phyloP scores from a whole-genome alignment of 768 basidiomycete species.

The Mycena rosella region DNA sequence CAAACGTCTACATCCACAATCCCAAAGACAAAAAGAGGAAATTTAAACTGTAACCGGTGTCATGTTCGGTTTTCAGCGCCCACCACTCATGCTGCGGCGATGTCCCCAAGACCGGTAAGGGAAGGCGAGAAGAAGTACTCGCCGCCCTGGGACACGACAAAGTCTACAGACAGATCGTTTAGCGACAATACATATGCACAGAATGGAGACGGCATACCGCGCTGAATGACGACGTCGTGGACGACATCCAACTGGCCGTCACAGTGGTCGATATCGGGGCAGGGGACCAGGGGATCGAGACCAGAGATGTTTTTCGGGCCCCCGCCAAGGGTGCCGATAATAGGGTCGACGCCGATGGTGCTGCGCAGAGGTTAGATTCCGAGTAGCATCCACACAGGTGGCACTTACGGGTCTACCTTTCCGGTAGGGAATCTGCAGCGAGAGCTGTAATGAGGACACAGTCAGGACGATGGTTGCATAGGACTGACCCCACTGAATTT shows the following conservation, averaged over 20 bases:
- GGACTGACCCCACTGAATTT: conserved; percentile 26
- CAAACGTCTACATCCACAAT: too few species aligned
- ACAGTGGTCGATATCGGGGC: too few species aligned
- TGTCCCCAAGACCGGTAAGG: conserved; percentile 21
- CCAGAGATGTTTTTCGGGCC: conserved; percentile 33
- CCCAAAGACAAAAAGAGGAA: too few species aligned
- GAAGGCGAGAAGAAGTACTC: conserved; percentile 35
- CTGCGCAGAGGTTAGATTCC: background rate
- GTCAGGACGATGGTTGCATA: background rate
- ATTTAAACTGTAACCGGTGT: too few species aligned
- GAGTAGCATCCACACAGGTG: background rate
- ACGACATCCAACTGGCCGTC: background rate
- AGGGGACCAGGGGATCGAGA: conserved; percentile 28
- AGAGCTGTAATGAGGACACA: background rate
- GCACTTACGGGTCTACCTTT: conserved; percentile 34
- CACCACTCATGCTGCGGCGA: conserved; percentile 19
- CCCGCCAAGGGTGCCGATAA: conserved; percentile 27
- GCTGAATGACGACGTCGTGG: conserved; percentile 28
- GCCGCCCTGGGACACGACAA: conserved; percentile 30
- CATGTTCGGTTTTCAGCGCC: too few species aligned
- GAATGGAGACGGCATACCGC: conserved; percentile 12
- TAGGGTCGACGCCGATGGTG: conserved; percentile 36
- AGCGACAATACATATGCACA: background rate
- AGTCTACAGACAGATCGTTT: conserved; percentile 5
- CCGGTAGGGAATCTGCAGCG: conserved; percentile 32